These are phyloP conservation scores for Pinguiococcus pyrenoidosus DNA, from an alignment of 108 stramenopile species.

Conservation along the genomic window DNA sequence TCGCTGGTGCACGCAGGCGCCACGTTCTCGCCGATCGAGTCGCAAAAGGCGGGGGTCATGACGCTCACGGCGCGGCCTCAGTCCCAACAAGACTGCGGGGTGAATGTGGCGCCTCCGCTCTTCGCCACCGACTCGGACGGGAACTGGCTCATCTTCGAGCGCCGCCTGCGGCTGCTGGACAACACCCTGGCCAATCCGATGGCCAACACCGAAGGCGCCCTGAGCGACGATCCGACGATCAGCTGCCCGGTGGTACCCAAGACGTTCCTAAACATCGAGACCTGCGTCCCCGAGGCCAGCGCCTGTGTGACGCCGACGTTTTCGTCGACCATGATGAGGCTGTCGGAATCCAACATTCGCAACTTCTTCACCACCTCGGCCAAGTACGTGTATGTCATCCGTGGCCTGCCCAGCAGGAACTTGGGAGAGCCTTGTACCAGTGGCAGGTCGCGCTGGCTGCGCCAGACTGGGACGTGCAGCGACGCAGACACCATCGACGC, in stretches of 20 bases:
- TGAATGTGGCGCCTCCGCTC: too few species aligned
- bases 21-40: too few species aligned
- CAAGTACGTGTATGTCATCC: background rate
- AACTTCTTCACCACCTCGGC: background rate
- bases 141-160: slow-evolving; percentile 4
- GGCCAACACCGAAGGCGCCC: background rate
- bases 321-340: background rate
- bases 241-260: too few species aligned
- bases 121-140: too few species aligned
- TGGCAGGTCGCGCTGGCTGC: background rate
- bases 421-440: background rate
- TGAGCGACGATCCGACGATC: background rate
- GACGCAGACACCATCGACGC: background rate
- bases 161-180: background rate
- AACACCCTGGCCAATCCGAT: background rate
- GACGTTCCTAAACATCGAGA: background rate
- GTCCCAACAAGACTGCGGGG: background rate
- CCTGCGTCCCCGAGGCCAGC: background rate
- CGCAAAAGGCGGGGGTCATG: background rate
- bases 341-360: background rate
- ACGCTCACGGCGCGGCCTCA: background rate
- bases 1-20: background rate
- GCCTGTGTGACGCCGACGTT: background rate
- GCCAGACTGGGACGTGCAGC: background rate
- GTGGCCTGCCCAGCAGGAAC: background rate